Evolutionary conservation across 768 basidiomycete genomes (phyloP), one percentile per base, ranked within the genome.

Genomic region (Termitomyces sp.): DNA sequence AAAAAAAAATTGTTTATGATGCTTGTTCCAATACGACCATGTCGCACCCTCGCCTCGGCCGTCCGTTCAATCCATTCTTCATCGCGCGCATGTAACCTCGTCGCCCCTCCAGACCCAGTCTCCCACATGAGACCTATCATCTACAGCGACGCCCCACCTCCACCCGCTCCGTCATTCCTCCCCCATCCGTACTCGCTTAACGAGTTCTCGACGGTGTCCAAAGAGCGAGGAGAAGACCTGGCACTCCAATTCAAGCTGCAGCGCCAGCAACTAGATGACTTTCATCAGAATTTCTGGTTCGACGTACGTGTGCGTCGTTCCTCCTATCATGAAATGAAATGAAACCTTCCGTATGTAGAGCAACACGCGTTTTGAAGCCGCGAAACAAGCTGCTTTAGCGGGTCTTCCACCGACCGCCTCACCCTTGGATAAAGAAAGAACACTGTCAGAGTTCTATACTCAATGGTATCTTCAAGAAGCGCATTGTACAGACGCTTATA

Each of bases 41-140:
- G 53, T 54, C 59, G 35, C 48, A 37, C 47, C 21, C 29, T 54
- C 16, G 41, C 48, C 23, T n/a, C 35, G 5, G 32, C 45, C 44
- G 17, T 45, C 29, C 64, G 66, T 34, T 54, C 58, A 12, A 34
- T 77, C 31, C 69, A 72, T 56, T 52, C 64, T 21, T 72, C 74
- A 21, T 19, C 66, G 29, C 53, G 41, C 44, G 53, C 63, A 29
- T 56, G 68, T 65, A 59, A 74, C 65, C 71, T 76, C 40, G 73
- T 92, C 37, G 91, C 87, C 2, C 89, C 89, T 21, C 86, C 89
- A 31, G 82, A 94, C 66, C 86, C 89, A 9, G 66, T 90, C 49
- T 92, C 91, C 10, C 83, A 94, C 74, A 75, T 94, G 58, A 84
- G 92, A 2, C 89, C 91, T 3, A 77, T 90, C 55, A 75, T 92